phyloP scores from a whole-genome alignment of 2,329 filamentous ascomycete genomes.

The Diaporthe aspalathi region DNA sequence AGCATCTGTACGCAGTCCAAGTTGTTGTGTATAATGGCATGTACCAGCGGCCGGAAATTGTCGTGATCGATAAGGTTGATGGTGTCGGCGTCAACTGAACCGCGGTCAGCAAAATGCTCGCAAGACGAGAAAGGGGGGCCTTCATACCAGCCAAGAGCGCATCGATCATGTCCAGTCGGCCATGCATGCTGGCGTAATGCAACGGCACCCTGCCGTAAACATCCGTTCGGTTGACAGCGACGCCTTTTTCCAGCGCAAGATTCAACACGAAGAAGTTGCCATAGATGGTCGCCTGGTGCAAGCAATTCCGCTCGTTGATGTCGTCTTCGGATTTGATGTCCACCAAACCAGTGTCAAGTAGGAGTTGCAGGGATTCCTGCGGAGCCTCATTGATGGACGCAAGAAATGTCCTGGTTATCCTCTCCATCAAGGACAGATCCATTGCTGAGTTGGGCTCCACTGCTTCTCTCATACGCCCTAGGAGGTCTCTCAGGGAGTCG shows the following conservation, averaged over 20 bases:
- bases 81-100: conserved; percentile 68
- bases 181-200: conserved; percentile 97
- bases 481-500: conserved; percentile 80
- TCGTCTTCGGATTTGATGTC: conserved; percentile 95
- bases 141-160: conserved; percentile 72
- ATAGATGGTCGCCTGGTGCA: conserved; percentile 97
- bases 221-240: conserved; percentile 84
- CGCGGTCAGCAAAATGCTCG: conserved; percentile 35
- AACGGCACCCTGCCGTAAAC: conserved; percentile 94
- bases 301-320: conserved; percentile 95
- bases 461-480: conserved; percentile 74
- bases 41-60: conserved; percentile 95
- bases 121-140: neutral
- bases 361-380: conserved; percentile 76
- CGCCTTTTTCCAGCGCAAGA: conserved; percentile 78
- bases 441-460: conserved; percentile 52
- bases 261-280: conserved; percentile 83
- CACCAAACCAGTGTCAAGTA: conserved; percentile 84
- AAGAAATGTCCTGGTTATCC: conserved; percentile 89
- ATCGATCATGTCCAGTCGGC: conserved; percentile 84
- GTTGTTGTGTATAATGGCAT: conserved; percentile 91
- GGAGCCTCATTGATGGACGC: conserved; percentile 89
- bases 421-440: conserved; percentile 72
- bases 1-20: conserved; percentile 83
- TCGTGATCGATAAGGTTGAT: conserved; percentile 94